Evolutionary conservation across 2,329 filamentous ascomycete genomes (phyloP), one percentile per base, ranked within the genome.

Genomic region (Cadophora sp.): DNA sequence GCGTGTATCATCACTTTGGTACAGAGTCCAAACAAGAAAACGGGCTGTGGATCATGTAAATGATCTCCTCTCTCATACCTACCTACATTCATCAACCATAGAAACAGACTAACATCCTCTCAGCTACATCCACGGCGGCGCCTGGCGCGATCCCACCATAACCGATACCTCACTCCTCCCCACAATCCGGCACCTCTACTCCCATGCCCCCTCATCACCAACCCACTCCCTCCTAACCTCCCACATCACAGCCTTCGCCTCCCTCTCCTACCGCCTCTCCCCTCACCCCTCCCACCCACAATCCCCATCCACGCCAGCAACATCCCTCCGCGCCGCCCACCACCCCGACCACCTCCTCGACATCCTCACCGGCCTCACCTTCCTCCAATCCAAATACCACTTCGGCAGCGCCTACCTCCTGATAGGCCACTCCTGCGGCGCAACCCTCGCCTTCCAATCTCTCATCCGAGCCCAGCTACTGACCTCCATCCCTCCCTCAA

Each of bases 321-420:
- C 24, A 2, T 7, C 61, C 26, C 55, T 40, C 53, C 82, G 85
- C 59, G 80, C 78, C 46, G 88, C 85, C 1, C 71, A 69, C 19
- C 88, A 91, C 74, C 89, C 89, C 0, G 84, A 86, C 61, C 89
- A 92, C 73, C 77, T 91, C 40, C 75, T 79, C 48, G 89, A 92
- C 74, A 81, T 90, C 24, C 77, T 83, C 0, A 62, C 78, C 1
- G 88, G 81, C 0, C 76, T 92, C 16, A 73, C 78, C 0, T 84
- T 82, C 64, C 80, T 91, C 27, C 80, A 84, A 73, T 71, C 75
- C 7, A 78, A 81, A n/a, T 84, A 86, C 72, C 76, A 76, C 19
- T 81, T 85, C 69, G 79, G 77, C 34, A 73, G 71, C 43, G 75
- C 76, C 37, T 90, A 89, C 76, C 76, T 91, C 2, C 81, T 90